Evolutionary conservation across 179 eudicot species (phyloP).

Genomic region (Vitellaria paradoxa): DNA sequence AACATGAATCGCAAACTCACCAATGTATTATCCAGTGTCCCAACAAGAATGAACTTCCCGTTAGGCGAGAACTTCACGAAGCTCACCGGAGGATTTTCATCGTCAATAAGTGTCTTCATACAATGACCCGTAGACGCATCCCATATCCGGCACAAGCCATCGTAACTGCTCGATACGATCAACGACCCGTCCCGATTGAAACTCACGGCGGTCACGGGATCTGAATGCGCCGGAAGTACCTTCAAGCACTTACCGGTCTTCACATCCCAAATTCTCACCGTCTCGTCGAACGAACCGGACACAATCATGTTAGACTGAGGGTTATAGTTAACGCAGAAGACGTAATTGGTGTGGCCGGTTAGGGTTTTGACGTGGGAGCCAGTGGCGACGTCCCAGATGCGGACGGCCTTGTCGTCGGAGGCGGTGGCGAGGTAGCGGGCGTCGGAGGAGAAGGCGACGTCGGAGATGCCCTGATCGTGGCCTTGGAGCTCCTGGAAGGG

Average conservation of each 20-base stretch:
- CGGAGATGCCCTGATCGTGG: slow-evolving; percentile 87
- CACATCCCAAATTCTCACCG: slow-evolving; percentile 93
- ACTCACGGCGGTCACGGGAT: slow-evolving; percentile 78
- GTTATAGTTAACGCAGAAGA: slow-evolving; percentile 70
- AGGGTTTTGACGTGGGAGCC: slow-evolving; percentile 63
- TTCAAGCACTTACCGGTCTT: slow-evolving; percentile 74
- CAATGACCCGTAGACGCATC: slow-evolving; percentile 93
- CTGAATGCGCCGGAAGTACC: slow-evolving; percentile 93
- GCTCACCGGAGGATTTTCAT: slow-evolving; percentile 91
- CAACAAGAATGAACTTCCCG: slow-evolving; percentile 88
- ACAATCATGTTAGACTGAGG: slow-evolving; percentile 81
- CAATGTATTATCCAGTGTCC: slow-evolving; percentile 88
- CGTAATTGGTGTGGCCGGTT: slow-evolving; percentile 75
- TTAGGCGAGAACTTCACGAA: slow-evolving; percentile 89
- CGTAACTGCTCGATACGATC: slow-evolving; percentile 86
- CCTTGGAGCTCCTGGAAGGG: slow-evolving; percentile 38
- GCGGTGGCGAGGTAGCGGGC: slow-evolving; percentile 73
- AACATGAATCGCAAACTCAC: slow-evolving; percentile 30
- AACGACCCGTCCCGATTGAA: slow-evolving; percentile 74
- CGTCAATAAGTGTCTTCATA: slow-evolving; percentile 91
- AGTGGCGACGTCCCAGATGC: slow-evolving; percentile 60
- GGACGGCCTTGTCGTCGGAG: slow-evolving; percentile 81
- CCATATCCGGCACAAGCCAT: slow-evolving; percentile 95
- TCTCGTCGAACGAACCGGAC: slow-evolving; percentile 86
- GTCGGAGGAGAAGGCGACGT: slow-evolving; percentile 79